Conservation (phyloP, 345 rosid species). For the Combretum micranthum region DNA sequence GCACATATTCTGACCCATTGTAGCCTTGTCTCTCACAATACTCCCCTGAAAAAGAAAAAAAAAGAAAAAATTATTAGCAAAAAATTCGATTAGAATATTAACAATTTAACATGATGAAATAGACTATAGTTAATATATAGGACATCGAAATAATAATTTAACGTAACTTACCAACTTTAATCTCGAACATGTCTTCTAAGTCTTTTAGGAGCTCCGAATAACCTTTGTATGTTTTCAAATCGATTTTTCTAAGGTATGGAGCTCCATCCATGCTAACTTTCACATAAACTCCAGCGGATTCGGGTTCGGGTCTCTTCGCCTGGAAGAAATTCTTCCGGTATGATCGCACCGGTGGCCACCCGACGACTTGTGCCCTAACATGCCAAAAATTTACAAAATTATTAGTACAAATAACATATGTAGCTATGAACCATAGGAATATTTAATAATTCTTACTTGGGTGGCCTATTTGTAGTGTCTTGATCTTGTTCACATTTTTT, state of each 20-base stretch:
- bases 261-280: conserved; percentile 94
- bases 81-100: too few relatives aligned
- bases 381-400: not conserved
- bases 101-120: too few relatives aligned
- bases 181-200: conserved; percentile 67
- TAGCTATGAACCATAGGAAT: not conserved
- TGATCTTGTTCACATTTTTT: conserved; percentile 11
- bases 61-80: not conserved
- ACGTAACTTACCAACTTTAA: conserved; percentile 34
- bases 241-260: conserved; percentile 77
- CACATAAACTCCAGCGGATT: conserved; percentile 40
- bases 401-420: not conserved
- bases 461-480: conserved; percentile 33
- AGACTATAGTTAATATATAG: not conserved
- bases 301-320: conserved; percentile 38
- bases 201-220: conserved; percentile 56
- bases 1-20: conserved; percentile 64
- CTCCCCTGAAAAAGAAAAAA: conserved; percentile 21
- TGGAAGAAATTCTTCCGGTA: conserved; percentile 48
- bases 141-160: too few relatives aligned
- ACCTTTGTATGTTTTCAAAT: conserved; percentile 51
- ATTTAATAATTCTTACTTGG: conserved; percentile 43
- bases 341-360: conserved; percentile 83
- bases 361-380: conserved; percentile 56
- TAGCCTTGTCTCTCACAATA: conserved; percentile 73